Evolutionary conservation across 371 early-diverging fungal genomes (phyloP), one percentile per base, ranked within the genome.

Genomic region (Dichotomocladium elegans): DNA sequence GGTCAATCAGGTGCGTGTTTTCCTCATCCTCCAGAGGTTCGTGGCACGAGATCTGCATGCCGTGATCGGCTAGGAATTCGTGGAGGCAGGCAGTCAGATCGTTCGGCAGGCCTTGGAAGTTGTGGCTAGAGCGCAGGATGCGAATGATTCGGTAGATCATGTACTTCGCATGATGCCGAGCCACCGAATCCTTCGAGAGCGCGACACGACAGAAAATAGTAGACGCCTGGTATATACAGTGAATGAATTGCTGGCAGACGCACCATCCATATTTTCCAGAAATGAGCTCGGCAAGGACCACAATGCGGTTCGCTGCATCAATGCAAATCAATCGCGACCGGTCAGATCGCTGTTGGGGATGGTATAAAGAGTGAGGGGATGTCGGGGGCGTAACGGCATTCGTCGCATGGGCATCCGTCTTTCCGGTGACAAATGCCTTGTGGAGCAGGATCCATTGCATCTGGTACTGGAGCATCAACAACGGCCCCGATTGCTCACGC

Each of bases 381-480:
- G 53, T 28, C 1, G 60, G 47, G 1, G 58, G 46, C 2, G 46
- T 35, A 10, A 33, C 44, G 11, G 62, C 56, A 26, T 30, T 41
- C 4, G 44, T 41, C n/a, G 60, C 45, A 26, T 55, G 44, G 31
- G 45, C 51, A 4, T 51, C 33, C 21, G 30, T 26, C 17, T 41
- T 60, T 21, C 61, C 52, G 2, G 69, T 60, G 41, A 74, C 48
- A 29, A 72, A 76, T 0, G 58, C 45, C 30, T 72, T 76, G 56
- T 76, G 72, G 0, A 76, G 53, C 3, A 59, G 46, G 21, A 76
- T 59, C 76, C 76, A 76, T 53, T 72, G 70, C 2, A 68, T 65
- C 40, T 76, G 70, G 26, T 76, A 76, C 25, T 70, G 70, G 10
- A 76, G 31, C 70, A 72, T 69, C 4, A 76, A 53, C n/a, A 76